Evolutionary conservation across 495 filamentous ascomycete genomes (phyloP).

Genomic region (Talaromyces thailandensis): DNA sequence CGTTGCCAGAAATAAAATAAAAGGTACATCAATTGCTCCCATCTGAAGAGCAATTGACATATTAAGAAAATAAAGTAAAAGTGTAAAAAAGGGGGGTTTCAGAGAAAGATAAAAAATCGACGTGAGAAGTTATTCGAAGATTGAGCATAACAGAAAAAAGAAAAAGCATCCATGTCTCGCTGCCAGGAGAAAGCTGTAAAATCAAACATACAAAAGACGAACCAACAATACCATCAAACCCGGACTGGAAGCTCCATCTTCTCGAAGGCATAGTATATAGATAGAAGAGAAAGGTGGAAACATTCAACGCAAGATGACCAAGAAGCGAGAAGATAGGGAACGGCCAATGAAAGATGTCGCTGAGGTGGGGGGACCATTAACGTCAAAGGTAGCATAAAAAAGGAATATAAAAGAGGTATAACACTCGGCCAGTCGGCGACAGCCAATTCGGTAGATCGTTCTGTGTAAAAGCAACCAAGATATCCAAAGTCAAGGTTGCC

Average conservation of each 20-base stretch:
- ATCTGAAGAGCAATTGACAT: not conserved
- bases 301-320: not conserved
- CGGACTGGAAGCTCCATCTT: not conserved
- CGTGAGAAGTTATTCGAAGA: not conserved
- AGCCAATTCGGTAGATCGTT: not conserved
- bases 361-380: constrained; percentile 4
- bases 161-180: not conserved
- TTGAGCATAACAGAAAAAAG: not conserved
- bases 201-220: not conserved
- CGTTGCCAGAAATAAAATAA: not conserved
- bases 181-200: not conserved
- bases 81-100: not conserved
- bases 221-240: constrained; percentile 6
- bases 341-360: constrained; percentile 2
- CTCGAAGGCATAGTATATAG: constrained; percentile 2
- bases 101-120: not conserved
- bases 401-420: not conserved
- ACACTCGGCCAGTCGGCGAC: not conserved
- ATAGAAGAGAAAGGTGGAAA: not conserved
- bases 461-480: too few species aligned
- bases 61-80: not conserved
- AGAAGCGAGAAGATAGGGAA: not conserved
- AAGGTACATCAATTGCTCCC: not conserved
- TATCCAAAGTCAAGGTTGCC: not conserved
- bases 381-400: not conserved